Conservation (phyloP, 495 filamentous ascomycete species). For the Penicillium alfredii region DNA sequence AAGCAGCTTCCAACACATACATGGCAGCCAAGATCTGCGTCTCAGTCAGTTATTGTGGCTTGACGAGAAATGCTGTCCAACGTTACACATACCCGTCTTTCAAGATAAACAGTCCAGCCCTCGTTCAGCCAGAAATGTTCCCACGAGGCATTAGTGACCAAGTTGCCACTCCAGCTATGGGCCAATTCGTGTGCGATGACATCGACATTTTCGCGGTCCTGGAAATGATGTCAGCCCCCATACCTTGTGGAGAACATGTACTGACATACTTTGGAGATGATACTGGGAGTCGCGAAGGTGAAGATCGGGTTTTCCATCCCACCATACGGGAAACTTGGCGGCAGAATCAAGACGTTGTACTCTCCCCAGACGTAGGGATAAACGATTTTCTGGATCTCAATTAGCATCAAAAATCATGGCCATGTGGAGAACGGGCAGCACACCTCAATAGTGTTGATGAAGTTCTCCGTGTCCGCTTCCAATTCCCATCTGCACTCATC, state of each 20-base stretch:
- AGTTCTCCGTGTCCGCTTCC: conserved; percentile 81
- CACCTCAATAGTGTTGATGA: conserved; percentile 78
- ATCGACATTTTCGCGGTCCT: conserved; percentile 87
- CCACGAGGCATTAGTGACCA: conserved; percentile 87
- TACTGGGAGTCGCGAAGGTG: conserved; percentile 89
- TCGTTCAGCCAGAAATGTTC: conserved; percentile 98
- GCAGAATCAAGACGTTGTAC: conserved; percentile 89
- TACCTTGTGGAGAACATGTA: conserved; percentile 3
- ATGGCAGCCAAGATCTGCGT: conserved; percentile 28
- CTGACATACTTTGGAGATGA: conserved; percentile 64
- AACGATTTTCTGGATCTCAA: conserved; percentile 54
- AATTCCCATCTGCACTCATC: conserved; percentile 82
- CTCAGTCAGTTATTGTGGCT: conserved; percentile 10
- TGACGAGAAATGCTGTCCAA: neutral
- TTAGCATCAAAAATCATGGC: conserved; percentile 8
- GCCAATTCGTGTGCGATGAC: conserved; percentile 93
- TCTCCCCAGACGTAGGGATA: conserved; percentile 88
- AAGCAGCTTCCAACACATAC: conserved; percentile 9
- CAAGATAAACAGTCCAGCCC: conserved; percentile 92
- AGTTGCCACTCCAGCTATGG: conserved; percentile 90
- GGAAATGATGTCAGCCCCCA: neutral
- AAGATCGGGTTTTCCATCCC: conserved; percentile 96
- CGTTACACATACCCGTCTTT: conserved; percentile 66
- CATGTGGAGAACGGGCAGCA: no score
- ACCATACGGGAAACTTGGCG: conserved; percentile 81